Conservation (phyloP, 306 rosid genomes). For the Alnus glutinosa region DNA sequence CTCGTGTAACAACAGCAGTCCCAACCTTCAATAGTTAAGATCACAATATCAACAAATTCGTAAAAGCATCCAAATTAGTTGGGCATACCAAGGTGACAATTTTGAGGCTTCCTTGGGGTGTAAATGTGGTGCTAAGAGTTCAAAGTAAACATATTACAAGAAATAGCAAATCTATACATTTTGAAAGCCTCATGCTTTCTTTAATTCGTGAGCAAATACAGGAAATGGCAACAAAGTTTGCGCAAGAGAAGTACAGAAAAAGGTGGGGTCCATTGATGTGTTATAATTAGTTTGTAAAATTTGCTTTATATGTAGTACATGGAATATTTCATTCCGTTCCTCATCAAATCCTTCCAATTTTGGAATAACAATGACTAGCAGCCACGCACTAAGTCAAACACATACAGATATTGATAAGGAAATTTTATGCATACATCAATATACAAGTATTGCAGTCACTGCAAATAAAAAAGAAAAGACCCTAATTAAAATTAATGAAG, state of each 20-base stretch:
- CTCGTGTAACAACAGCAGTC: constrained; percentile 67
- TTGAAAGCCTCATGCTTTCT: background rate
- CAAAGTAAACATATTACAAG: background rate
- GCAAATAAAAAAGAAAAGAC: too few species aligned
- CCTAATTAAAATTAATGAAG: too few species aligned
- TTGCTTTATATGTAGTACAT: background rate
- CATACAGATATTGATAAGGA: too few species aligned
- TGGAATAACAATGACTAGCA: too few species aligned
- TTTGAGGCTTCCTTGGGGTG: background rate
- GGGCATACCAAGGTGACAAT: background rate
- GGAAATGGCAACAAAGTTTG: background rate
- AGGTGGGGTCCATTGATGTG: background rate
- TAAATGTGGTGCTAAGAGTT: background rate
- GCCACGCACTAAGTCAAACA: too few species aligned
- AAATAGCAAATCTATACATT: background rate
- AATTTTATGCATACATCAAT: too few species aligned
- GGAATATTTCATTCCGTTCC: background rate
- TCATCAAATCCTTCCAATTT: background rate
- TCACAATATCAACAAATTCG: background rate
- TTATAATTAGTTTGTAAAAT: background rate
- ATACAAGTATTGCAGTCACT: too few species aligned
- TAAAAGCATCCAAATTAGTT: background rate
- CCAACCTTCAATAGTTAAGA: constrained; percentile 49
- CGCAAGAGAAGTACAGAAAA: background rate
- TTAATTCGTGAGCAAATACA: background rate